Percentiles rank a stretch among this genome's conserved stretches.
Evolutionary conservation across 805 yeast species (phyloP).

Genomic region (Yamadazyma olivae): DNA sequence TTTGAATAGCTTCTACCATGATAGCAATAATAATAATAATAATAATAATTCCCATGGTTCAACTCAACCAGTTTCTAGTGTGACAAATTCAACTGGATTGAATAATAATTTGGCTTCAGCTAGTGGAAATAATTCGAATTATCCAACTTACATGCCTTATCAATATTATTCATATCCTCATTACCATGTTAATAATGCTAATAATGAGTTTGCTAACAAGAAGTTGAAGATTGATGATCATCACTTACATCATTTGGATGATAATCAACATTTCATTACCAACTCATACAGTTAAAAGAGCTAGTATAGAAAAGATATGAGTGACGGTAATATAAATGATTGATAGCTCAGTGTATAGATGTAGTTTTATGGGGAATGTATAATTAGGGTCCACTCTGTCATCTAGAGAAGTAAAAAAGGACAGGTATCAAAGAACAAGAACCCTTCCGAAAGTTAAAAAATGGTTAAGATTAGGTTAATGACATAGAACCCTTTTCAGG

Average conservation of each 20-base stretch:
- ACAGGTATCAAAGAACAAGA: too few species aligned
- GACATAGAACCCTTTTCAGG: too few species aligned
- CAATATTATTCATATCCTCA: slow-evolving; percentile 13
- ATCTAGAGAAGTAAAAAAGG: too few species aligned
- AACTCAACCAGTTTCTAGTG: not conserved
- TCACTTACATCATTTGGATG: slow-evolving; percentile 12
- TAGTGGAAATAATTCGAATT: not conserved
- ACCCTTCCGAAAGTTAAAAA: too few species aligned
- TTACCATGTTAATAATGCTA: slow-evolving; percentile 3
- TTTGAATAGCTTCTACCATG: slow-evolving; percentile 12
- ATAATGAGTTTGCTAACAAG: slow-evolving; percentile 3
- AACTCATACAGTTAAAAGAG: slow-evolving; percentile 2
- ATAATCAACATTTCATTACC: slow-evolving; percentile 5
- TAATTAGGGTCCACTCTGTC: too few species aligned
- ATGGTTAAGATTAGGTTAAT: too few species aligned
- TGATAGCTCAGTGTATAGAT: not conserved
- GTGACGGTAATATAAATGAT: not conserved
- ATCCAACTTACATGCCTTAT: slow-evolving; percentile 4
- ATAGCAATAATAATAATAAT: not conserved
- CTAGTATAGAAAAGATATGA: too few species aligned
- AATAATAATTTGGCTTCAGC: not conserved
- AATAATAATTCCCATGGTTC: not conserved
- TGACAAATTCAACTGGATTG: not conserved
- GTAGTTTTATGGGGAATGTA: too few species aligned
- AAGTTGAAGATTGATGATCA: slow-evolving; percentile 8